Evolutionary conservation across 306 rosid genomes (phyloP), one percentile per base, ranked within the genome.

Genomic region (Dryas octopetala): DNA sequence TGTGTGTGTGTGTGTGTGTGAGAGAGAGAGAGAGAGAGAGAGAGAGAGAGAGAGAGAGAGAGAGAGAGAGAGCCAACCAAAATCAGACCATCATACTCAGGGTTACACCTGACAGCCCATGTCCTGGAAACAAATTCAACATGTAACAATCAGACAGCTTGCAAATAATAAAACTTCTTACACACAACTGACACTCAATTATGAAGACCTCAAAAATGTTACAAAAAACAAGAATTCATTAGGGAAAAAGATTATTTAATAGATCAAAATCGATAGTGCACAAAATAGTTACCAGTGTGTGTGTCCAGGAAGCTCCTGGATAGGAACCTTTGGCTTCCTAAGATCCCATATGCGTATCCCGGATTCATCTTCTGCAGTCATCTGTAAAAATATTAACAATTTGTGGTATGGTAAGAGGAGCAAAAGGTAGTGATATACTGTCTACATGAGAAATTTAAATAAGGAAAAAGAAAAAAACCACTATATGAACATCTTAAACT

Each of bases 291-390:
- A 95, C 99, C 99, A 92, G 85, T 96, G 99, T 71, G 97, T 88
- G 74, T 96, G 99, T 70, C 99, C 98, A 16, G 91, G 92, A 84
- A 96, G 92, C 83, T 92, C 96, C 70, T 86, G 96, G 86, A 86
- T 75, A 32, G 97, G 93, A 76, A 85, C 71, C 70, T 89, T 86
- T 26, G 92, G 90, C 75, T 88, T 90, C 84, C 99, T 90, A 76
- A 92, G 88, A 86, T 96, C 99, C 98, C 99, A 96, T 41, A 90
- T 83, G 76, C 79, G 90, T 72, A 96, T 88, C 71, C 99, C 97
- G 70, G 92, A 92, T 82, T 92, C 98, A 70, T 92, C 91, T 72
- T 88, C 97, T 68, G 97, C 91, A 55, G 96, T 96, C 70, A 92
- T 95, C 98, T 95, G 89, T 43, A 66, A 61, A 66, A 70, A 55